Evolutionary conservation across 306 rosid genomes (phyloP), one percentile per base, ranked within the genome.

Genomic region (Dryas octopetala): DNA sequence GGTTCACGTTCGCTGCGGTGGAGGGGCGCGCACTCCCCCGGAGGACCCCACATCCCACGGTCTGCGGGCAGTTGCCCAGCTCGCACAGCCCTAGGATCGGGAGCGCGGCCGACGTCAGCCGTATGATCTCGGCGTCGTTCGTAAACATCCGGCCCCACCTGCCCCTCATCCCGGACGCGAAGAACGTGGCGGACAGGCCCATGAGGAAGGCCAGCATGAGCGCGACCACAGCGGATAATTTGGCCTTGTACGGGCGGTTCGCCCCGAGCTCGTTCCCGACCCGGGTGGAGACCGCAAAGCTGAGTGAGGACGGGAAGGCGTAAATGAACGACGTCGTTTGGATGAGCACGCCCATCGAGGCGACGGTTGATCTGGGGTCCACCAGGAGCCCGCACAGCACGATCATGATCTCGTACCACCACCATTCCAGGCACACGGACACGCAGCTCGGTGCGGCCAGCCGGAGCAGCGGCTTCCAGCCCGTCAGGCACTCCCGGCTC

Each of bases 321-420:
- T 95, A 95, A 8, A 95, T 88, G 46, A 95, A 82, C 45, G 97
- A 83, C 57, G 98, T 95, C 9, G 97, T 95, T 52, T 95, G 98
- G 32, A 95, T 95, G 38, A 95, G 62, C 9, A 95, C 75, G 4
- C 98, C 98, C 98, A 95, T 95, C 19, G 98, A 85, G 0, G 98
- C 97, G 4, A 95, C 97, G 9, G 91, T 84, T 9, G 97, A 87
- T 10, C 71, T 90, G 78, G 98, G 97, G 84, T 88, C 90, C 75
- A 85, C 82, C 0, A 95, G 26, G 0, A 95, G 57, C 3, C 98
- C 98, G 15, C 98, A 91, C 3, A 95, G 17, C 7, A 95, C 82
- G 68, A 91, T 91, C 94, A 95, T 88, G 87, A 95, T 91, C 89
- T 95, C 98, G 68, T 95, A 95, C 98, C 98, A 95, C 98, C 98